Conservation (phyloP, 2,329 filamentous ascomycete species). For the Helotiales sp. region DNA sequence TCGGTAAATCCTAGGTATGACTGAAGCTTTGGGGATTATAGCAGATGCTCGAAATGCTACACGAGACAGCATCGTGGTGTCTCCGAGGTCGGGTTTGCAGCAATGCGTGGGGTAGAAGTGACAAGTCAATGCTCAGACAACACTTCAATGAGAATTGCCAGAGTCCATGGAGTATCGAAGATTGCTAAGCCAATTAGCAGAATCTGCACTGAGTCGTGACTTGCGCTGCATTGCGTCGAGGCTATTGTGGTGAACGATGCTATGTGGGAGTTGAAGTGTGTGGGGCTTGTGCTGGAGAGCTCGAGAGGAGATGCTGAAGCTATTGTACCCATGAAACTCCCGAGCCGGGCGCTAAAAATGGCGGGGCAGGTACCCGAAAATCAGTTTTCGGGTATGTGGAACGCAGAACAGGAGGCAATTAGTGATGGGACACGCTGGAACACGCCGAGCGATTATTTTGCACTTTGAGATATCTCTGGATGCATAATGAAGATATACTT, state of each 20-base stretch:
- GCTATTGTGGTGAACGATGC: background rate
- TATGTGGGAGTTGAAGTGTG: conserved; percentile 1
- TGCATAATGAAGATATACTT: too few relatives aligned
- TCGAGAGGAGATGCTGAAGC: background rate
- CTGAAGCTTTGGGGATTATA: background rate
- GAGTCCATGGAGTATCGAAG: background rate
- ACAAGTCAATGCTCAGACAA: background rate
- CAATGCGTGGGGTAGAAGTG: background rate
- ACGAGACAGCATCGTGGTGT: conserved; percentile 6
- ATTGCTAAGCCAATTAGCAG: background rate
- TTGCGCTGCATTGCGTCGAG: background rate
- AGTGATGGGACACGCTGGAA: too few relatives aligned
- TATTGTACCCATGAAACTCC: conserved; percentile 1
- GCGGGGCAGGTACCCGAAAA: conserved; percentile 4
- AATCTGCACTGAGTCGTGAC: background rate
- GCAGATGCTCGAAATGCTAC: background rate
- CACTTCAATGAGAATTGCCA: background rate
- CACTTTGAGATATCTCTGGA: too few relatives aligned
- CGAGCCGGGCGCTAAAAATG: background rate
- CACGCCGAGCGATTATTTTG: too few relatives aligned
- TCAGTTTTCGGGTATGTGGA: background rate
- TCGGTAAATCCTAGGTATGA: background rate
- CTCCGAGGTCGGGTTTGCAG: conserved; percentile 5
- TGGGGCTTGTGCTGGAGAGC: conserved; percentile 7
- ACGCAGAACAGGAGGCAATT: too few relatives aligned